Percentiles rank a stretch among this genome's conserved stretches.
Conservation (phyloP, 192 early-diverging fungal genomes). For the Coemansia sp. region DNA sequence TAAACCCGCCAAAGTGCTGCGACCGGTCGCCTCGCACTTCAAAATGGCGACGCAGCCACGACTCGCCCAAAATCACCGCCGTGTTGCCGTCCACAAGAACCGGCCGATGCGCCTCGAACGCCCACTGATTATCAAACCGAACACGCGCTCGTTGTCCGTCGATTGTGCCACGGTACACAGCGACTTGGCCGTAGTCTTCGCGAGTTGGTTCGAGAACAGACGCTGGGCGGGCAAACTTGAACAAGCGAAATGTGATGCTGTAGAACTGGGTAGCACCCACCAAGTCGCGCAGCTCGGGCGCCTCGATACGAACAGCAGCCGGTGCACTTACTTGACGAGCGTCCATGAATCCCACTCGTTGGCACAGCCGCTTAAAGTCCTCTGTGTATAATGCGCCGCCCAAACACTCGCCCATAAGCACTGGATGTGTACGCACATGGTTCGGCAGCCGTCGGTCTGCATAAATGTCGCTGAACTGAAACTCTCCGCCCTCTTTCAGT, state of each 20-base stretch:
- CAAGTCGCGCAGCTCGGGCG: conserved; percentile 45
- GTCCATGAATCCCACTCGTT: conserved; percentile 33
- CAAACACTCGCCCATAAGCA: conserved; percentile 50
- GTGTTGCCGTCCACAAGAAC: conserved; percentile 47
- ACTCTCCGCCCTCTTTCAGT: conserved; percentile 45
- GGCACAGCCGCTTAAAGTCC: conserved; percentile 41
- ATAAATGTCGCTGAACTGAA: conserved; percentile 52
- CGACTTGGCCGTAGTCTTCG: conserved; percentile 48
- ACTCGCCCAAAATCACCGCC: conserved; percentile 44
- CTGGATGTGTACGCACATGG: conserved; percentile 35
- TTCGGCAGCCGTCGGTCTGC: conserved; percentile 46
- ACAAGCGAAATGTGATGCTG: conserved; percentile 52
- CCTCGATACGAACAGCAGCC: conserved; percentile 34
- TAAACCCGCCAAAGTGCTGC: conserved; percentile 45
- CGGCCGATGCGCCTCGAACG: conserved; percentile 40
- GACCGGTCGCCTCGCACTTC: conserved; percentile 49
- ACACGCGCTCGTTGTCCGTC: conserved; percentile 32
- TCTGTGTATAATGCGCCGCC: conserved; percentile 45
- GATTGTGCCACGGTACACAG: conserved; percentile 48
- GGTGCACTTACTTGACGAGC: conserved; percentile 33
- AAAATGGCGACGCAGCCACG: conserved; percentile 50
- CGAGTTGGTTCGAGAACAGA: conserved; percentile 46
- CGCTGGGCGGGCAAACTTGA: conserved; percentile 50
- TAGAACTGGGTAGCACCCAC: conserved; percentile 50
- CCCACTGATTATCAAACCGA: conserved; percentile 37